These are phyloP conservation scores for Pulveroboletus sp. DNA, from an alignment of 768 basidiomycete genomes.

Conservation along the genomic window DNA sequence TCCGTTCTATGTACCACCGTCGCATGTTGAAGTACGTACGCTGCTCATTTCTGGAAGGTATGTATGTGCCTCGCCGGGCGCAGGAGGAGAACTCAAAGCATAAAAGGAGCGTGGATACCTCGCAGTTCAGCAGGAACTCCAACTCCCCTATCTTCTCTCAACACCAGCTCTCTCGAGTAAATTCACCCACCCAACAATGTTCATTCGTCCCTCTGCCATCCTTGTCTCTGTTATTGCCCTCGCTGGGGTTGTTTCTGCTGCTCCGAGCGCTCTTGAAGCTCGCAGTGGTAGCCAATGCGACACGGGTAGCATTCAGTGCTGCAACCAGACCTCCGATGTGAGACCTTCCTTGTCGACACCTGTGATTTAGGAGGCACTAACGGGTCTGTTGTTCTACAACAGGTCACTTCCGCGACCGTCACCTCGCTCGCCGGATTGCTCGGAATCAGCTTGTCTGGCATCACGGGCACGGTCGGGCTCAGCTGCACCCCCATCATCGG, in stretches of 20 bases:
- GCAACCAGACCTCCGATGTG: background rate
- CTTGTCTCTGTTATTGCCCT: slow-evolving; percentile 7
- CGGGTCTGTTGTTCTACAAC: no score
- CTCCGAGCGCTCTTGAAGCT: slow-evolving; percentile 1
- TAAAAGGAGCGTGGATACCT: background rate
- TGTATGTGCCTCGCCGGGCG: background rate
- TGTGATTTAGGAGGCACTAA: no score
- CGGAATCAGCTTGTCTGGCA: background rate
- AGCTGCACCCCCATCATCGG: background rate
- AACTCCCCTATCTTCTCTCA: background rate
- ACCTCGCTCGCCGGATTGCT: background rate
- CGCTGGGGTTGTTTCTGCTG: background rate
- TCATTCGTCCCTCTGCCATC: slow-evolving; percentile 2
- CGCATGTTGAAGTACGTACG: background rate
- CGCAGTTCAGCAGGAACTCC: no score
- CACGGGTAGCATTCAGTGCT: slow-evolving; percentile 25
- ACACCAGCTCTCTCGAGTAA: background rate
- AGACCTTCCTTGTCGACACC: background rate
- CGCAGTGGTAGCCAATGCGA: slow-evolving; percentile 29
- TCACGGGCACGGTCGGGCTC: background rate
- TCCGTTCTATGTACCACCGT: no score
- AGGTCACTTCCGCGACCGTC: no score
- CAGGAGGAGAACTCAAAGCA: background rate
- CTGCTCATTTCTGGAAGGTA: background rate
- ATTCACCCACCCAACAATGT: background rate